Base-by-base conservation (phyloP, 139 green algal genomes). In the Chlamydomonas sp. region DNA sequence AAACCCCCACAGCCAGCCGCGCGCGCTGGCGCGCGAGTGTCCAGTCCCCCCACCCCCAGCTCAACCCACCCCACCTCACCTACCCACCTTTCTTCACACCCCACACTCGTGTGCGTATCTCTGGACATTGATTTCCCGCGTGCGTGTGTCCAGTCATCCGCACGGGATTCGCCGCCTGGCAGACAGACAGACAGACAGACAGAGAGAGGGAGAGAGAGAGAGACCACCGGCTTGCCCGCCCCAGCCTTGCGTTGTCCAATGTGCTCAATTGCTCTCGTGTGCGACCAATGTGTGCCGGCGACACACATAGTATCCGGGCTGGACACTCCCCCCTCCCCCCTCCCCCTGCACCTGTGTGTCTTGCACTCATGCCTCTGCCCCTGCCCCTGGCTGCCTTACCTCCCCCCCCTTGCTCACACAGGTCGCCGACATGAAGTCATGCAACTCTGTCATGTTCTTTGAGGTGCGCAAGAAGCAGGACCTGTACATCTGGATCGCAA, bases 401-500 rank as follows among this genome's bases (percentile, higher is more conserved):
- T 22, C 47, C 16, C 22, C 47, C 22, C 16, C 22, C 16, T 16
- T 57, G 16, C 20, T 16, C 16, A 57, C 22, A 57, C 16, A 57
- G 22, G 22, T 28, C 20, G 6, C 59, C 43, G 13, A 20, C 59
- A 66, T 39, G 5, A 28, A 48, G 77, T 30, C 81, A 92, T 98
- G 94, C 79, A 91, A 67, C 49, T 86, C 62, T 4, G 88, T 87
- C 20, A 63, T 98, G 62, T 97, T 97, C 75, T 99, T 98, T 79
- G 94, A 99, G 81, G 86, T 88, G 48, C 86, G 94, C 58, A 98
- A 99, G 82, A 78, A 82, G 47, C 88, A 93, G 80, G 95, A 99
- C 81, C 85, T 97, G 38, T 99, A 99, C 79, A 34, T 98, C 35
- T 99, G 95, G 95, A 60, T 95, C 29, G 77, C 89, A 35, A 98